Base-by-base conservation (phyloP, 768 basidiomycete species). In the Mycena indigotica region DNA sequence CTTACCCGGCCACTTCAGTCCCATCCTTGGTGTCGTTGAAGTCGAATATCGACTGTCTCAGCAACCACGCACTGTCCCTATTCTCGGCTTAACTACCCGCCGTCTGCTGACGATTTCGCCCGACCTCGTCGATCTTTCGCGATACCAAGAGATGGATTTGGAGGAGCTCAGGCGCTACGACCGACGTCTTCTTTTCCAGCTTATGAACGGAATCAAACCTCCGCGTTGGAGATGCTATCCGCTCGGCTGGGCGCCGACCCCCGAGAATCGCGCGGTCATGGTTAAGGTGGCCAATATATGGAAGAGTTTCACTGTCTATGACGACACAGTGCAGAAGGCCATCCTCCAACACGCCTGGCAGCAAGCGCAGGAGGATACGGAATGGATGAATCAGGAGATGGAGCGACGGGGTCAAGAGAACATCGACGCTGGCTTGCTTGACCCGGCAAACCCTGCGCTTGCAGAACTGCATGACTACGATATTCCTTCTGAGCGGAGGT, bases 141-240 rank as follows among this genome's bases (percentile, higher is more conserved):
- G 35, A 13, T 59, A 59, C 52, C 38, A 50, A 50, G 52, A 59
- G 52, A 63, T 63, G 55, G 62, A 63, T 28, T 17, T 63, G 29
- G 61, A 62, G 26, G 61, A 62, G 46, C 55, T 63, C 13, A 50
- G 55, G 23, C 62, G 57, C 40, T 63, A 63, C 52, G 62, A 63
- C 48, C 50, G 55, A 3, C 19, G 29, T 28, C 38, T 59, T 38
- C 40, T 56, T 1, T 56, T 51, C 49, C 48, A 32, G 21, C 35
- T 59, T 32, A 19, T 45, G 54, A 19, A 59, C 24, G 62, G 58
- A 28, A 46, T 59, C 35, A 55, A 55, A 35, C 62, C 57, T 19
- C 50, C 56, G 40, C 62, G 57, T 10, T 63, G 62, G 62, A 46
- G 49, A 5, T 13, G 50, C 0, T 17, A 50, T 4, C 24, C 17